Evolutionary conservation across 306 rosid genomes (phyloP).

Genomic region (Chamaecrista fasciculata): DNA sequence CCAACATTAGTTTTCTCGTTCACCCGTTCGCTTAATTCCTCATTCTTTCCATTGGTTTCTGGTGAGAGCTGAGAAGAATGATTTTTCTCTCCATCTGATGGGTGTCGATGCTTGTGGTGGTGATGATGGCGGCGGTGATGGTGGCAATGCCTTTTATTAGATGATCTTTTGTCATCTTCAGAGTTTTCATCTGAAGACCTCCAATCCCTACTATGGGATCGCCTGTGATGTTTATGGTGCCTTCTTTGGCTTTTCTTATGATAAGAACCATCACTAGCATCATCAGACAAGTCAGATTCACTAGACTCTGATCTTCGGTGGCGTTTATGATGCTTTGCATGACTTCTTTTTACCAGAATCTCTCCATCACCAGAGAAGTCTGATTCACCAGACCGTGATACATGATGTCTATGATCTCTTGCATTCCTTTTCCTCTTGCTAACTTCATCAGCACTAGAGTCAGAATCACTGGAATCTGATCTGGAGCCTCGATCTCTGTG

Average conservation of each 20-base stretch:
- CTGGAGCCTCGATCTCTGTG: slow-evolving; percentile 41
- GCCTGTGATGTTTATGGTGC: slow-evolving; percentile 49
- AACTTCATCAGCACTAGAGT: slow-evolving; percentile 46
- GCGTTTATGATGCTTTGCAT: slow-evolving; percentile 52
- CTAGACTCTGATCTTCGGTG: slow-evolving; percentile 37
- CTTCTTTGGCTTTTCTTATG: slow-evolving; percentile 39
- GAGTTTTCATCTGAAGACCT: slow-evolving; percentile 52
- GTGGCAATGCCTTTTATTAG: slow-evolving; percentile 38
- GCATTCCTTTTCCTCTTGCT: slow-evolving; percentile 37
- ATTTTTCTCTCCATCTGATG: slow-evolving; percentile 37
- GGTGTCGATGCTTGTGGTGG: slow-evolving; percentile 18
- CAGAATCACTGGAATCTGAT: slow-evolving; percentile 51
- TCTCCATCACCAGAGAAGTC: slow-evolving; percentile 43
- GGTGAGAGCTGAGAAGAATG: slow-evolving; percentile 21
- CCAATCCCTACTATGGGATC: slow-evolving; percentile 42
- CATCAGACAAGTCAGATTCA: slow-evolving; percentile 42
- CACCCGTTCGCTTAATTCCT: slow-evolving; percentile 15
- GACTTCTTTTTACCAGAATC: slow-evolving; percentile 34
- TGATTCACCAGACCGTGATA: slow-evolving; percentile 32
- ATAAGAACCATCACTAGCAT: slow-evolving; percentile 38
- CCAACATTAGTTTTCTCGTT: slow-evolving; percentile 13
- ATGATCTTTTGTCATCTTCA: slow-evolving; percentile 41
- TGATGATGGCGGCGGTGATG: slow-evolving; percentile 33
- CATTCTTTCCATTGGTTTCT: slow-evolving; percentile 31
- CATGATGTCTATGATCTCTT: slow-evolving; percentile 37